These are phyloP conservation scores for Cucumis sativus DNA, from an alignment of 306 rosid genomes.

Conservation along the genomic window DNA sequence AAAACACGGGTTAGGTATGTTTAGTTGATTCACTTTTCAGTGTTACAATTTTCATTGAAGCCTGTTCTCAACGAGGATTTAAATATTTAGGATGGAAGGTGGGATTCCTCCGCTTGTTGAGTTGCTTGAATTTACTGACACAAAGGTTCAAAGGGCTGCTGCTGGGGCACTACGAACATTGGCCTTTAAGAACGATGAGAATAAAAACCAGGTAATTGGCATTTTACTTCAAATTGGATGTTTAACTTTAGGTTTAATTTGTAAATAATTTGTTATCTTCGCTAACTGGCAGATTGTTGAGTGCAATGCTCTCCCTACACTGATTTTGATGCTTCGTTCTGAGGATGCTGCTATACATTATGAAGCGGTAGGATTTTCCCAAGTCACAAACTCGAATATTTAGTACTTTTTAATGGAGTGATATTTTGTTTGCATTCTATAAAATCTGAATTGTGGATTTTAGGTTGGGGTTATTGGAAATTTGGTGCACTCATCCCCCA, in stretches of 20 bases:
- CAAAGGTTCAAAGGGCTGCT: conserved; percentile 97
- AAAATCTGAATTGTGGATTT: conserved; percentile 20
- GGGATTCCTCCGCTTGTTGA: conserved; percentile 96
- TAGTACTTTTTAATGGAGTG: background rate
- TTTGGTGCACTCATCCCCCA: conserved; percentile 93
- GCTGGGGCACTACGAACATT: conserved; percentile 94
- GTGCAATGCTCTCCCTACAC: conserved; percentile 97
- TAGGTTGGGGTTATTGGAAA: conserved; percentile 99
- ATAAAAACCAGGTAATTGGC: conserved; percentile 74
- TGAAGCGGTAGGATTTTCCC: conserved; percentile 64
- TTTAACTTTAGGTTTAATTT: conserved; percentile 8
- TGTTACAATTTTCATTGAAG: conserved; percentile 11
- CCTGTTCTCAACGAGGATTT: background rate
- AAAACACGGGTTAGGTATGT: conserved; percentile 90
- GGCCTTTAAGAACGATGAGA: conserved; percentile 67
- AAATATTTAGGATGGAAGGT: conserved; percentile 72
- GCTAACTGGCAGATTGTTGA: conserved; percentile 78
- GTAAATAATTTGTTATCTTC: conserved; percentile 3
- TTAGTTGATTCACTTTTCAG: background rate
- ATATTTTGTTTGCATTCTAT: conserved; percentile 5
- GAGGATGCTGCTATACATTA: conserved; percentile 97
- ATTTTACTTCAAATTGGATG: conserved; percentile 6
- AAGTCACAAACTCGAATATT: conserved; percentile 5
- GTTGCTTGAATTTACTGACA: conserved; percentile 74
- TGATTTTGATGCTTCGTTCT: conserved; percentile 84